Conservation (phyloP, 2,329 filamentous ascomycete species). For the Blumeria graminis region DNA sequence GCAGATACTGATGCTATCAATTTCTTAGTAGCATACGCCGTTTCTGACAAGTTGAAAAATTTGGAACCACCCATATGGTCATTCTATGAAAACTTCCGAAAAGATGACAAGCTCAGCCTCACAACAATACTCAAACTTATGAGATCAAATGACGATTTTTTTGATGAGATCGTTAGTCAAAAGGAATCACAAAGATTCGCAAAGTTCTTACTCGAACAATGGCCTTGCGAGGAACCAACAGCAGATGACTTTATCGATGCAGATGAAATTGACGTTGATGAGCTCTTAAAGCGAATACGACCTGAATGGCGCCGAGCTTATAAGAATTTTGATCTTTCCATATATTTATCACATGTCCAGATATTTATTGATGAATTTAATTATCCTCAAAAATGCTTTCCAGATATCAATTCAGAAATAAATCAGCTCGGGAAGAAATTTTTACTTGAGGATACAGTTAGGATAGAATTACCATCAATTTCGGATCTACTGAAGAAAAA, state of each 20-base stretch:
- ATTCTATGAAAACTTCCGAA: background rate
- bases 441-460: background rate
- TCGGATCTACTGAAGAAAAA: background rate
- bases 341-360: slow-evolving; percentile 22
- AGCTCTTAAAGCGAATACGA: slow-evolving; percentile 18
- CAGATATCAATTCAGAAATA: background rate
- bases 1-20: slow-evolving; percentile 20
- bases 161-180: background rate
- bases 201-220: slow-evolving; percentile 19
- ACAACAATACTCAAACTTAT: background rate
- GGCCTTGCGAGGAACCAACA: slow-evolving; percentile 19
- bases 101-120: background rate
- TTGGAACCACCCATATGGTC: background rate
- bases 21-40: slow-evolving; percentile 21
- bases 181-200: slow-evolving; percentile 17
- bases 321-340: slow-evolving; percentile 21
- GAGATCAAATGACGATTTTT: background rate
- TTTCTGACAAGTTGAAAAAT: slow-evolving; percentile 18
- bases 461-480: background rate
- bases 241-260: slow-evolving; percentile 8
- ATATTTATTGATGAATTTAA: slow-evolving; percentile 13
- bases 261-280: slow-evolving; percentile 9
- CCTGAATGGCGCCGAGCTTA: slow-evolving; percentile 24
- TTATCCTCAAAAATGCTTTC: background rate
- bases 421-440: background rate